These are phyloP conservation scores for Phytophthora podocarpi DNA, from an alignment of 352 stramenopile genomes.

Conservation along the genomic window DNA sequence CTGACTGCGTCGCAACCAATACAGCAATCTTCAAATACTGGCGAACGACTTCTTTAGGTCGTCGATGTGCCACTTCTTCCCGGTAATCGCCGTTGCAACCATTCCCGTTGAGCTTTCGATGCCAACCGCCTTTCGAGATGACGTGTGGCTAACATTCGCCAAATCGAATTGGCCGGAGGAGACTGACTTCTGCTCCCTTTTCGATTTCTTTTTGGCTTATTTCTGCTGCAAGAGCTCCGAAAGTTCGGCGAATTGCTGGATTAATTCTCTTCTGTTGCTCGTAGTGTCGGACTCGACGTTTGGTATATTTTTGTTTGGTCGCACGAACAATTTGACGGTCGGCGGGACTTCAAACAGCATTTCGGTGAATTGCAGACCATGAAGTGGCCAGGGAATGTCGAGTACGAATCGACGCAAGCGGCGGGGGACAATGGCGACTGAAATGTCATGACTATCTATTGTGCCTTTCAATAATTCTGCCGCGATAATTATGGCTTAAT, in stretches of 20 bases:
- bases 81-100: not conserved
- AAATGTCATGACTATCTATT: too few species aligned
- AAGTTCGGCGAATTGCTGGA: not conserved
- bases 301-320: too few species aligned
- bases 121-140: too few species aligned
- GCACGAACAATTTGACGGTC: too few species aligned
- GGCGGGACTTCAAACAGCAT: too few species aligned
- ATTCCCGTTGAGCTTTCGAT: not conserved
- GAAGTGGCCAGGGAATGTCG: too few species aligned
- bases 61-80: not conserved
- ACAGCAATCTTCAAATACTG: slow-evolving; percentile 5
- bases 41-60: slow-evolving; percentile 4
- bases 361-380: too few species aligned
- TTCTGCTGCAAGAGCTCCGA: not conserved
- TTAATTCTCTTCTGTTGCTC: not conserved
- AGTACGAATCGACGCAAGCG: too few species aligned
- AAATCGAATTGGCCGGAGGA: not conserved
- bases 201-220: not conserved
- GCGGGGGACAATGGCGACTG: too few species aligned
- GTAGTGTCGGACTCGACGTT: not conserved
- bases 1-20: not conserved
- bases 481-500: too few species aligned
- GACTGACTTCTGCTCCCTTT: not conserved
- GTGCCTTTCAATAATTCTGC: too few species aligned
- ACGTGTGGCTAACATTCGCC: not conserved